A percentile compares a stretch with the other conserved stretches of the same genome.
phyloP scores from a whole-genome alignment of 2,329 filamentous ascomycete species.

The Fusarium sp. region DNA sequence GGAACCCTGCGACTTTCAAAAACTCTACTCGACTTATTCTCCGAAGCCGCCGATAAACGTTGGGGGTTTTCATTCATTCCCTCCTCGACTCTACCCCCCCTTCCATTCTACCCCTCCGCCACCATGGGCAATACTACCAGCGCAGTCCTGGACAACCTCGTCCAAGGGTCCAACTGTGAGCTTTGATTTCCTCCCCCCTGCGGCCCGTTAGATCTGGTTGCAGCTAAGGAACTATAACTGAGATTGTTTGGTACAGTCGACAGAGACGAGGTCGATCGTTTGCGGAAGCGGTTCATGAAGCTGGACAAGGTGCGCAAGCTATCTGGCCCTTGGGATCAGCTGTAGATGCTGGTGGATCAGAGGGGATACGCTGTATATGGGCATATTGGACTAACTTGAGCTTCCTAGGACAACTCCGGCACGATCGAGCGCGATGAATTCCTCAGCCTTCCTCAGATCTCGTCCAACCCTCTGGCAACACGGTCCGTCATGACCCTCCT shows the following conservation, averaged over 20 bases:
- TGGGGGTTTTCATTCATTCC: not conserved
- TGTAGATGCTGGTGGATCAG: not conserved
- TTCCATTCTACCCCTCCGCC: slow-evolving; percentile 6
- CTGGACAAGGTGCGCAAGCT: slow-evolving; percentile 83
- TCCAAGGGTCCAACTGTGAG: slow-evolving; percentile 95
- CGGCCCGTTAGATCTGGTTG: not conserved
- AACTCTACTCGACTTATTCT: not conserved
- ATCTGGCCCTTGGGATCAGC: slow-evolving; percentile 14
- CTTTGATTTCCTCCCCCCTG: slow-evolving; percentile 23
- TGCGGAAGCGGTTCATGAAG: slow-evolving; percentile 99
- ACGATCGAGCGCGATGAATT: slow-evolving; percentile 99
- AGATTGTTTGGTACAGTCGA: slow-evolving; percentile 73
- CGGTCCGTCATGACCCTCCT: slow-evolving; percentile 66
- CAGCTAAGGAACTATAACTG: slow-evolving; percentile 20
- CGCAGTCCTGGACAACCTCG: slow-evolving; percentile 91
- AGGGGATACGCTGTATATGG: not conserved
- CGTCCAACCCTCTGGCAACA: slow-evolving; percentile 95
- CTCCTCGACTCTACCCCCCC: not conserved
- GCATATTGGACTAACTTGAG: slow-evolving; percentile 10
- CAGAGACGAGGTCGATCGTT: slow-evolving; percentile 93
- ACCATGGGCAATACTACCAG: slow-evolving; percentile 77
- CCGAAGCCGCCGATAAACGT: not conserved
- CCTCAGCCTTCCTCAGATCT: slow-evolving; percentile 95
- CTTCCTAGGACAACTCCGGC: slow-evolving; percentile 87
- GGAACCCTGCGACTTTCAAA: not conserved